Conservation (phyloP, 805 yeast species). For the Wickerhamomyces alni region DNA sequence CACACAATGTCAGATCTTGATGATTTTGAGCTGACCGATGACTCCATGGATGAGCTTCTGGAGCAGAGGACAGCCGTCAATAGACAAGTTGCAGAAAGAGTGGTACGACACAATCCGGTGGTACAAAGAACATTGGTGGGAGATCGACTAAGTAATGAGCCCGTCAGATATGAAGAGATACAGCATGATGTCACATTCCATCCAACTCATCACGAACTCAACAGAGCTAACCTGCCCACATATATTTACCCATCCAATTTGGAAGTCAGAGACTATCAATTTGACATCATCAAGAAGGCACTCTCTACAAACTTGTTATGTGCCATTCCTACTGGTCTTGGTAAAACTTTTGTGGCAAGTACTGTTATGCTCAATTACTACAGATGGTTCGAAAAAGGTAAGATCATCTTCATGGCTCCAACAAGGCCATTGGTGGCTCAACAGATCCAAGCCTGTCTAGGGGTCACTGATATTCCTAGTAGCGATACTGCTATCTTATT, state of each 20-base stretch:
- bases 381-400: conserved; percentile 76
- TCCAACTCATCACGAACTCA: conserved; percentile 48
- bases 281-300: conserved; percentile 67
- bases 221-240: conserved; percentile 31
- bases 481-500: conserved; percentile 74
- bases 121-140: conserved; percentile 32
- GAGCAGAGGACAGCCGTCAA: conserved; percentile 25
- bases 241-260: conserved; percentile 84
- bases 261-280: conserved; percentile 84
- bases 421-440: conserved; percentile 95
- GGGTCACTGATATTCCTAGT: conserved; percentile 77
- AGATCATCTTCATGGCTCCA: conserved; percentile 93
- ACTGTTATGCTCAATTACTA: conserved; percentile 87
- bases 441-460: conserved; percentile 88
- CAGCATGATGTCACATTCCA: conserved; percentile 27
- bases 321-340: conserved; percentile 95
- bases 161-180: conserved; percentile 30
- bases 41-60: conserved; percentile 16
- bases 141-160: conserved; percentile 17
- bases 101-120: conserved; percentile 23
- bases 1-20: conserved; percentile 8
- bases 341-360: conserved; percentile 94
- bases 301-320: conserved; percentile 71
- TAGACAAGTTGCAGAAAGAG: conserved; percentile 25
- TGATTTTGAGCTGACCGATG: conserved; percentile 28